A percentile compares a stretch with the other conserved stretches of the same genome.
These are phyloP conservation scores for Phytophthora tubulina DNA, from an alignment of 352 stramenopile species.

Conservation along the genomic window DNA sequence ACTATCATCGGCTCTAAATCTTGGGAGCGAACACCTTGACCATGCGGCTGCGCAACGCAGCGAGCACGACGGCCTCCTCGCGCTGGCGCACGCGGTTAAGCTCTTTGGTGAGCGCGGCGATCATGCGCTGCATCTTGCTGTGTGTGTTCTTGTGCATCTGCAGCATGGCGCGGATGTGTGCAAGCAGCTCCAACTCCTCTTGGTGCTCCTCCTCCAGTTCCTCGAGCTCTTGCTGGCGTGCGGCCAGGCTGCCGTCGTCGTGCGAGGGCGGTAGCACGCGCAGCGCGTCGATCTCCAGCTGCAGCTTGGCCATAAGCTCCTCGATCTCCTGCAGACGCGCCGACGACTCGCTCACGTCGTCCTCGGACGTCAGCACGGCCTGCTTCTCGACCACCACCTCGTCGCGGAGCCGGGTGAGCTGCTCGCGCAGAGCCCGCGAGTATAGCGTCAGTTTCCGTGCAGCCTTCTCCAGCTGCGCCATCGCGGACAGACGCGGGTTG, in stretches of 20 bases:
- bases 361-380: slow-evolving; percentile 56
- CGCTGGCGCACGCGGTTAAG: slow-evolving; percentile 51
- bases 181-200: slow-evolving; percentile 66
- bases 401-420: slow-evolving; percentile 47
- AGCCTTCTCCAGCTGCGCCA: slow-evolving; percentile 56
- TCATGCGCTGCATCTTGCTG: slow-evolving; percentile 53
- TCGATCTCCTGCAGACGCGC: slow-evolving; percentile 74
- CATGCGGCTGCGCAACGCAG: slow-evolving; percentile 61
- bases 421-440: slow-evolving; percentile 50
- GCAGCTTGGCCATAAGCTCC: slow-evolving; percentile 59
- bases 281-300: slow-evolving; percentile 54
- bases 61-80: slow-evolving; percentile 62
- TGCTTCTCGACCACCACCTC: slow-evolving; percentile 48
- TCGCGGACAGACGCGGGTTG: slow-evolving; percentile 20
- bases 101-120: slow-evolving; percentile 53
- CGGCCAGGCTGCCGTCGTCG: slow-evolving; percentile 45
- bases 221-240: slow-evolving; percentile 54
- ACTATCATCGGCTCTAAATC: slow-evolving; percentile 31
- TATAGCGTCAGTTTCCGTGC: slow-evolving; percentile 62
- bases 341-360: slow-evolving; percentile 64
- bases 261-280: slow-evolving; percentile 28
- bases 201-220: slow-evolving; percentile 71
- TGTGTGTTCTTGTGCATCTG: slow-evolving; percentile 52
- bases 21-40: slow-evolving; percentile 63
- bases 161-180: slow-evolving; percentile 62